Base-by-base conservation (phyloP, 192 early-diverging fungal genomes). In the Rhizophagus clarus region DNA sequence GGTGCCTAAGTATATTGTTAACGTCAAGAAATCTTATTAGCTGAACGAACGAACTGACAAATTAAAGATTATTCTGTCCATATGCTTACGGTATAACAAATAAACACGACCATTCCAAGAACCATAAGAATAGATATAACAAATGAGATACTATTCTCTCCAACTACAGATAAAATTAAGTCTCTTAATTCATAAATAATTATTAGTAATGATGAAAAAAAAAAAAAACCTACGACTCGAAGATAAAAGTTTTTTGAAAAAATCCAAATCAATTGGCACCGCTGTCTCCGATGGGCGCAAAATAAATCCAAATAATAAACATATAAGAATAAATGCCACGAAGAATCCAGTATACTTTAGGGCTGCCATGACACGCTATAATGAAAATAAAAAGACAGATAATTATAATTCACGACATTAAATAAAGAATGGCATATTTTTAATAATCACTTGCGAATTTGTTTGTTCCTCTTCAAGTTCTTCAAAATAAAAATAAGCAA, bases 401-500 rank as follows among this genome's bases (percentile, higher is more conserved):
- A 22, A 34, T 29, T 20, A 69, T 69, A 69, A 34, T 69, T n/a
- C 6, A 40, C 5, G 20, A 17, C 31, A 22, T 70, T 6, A 70
- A n/a, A 9, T 69, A 20, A 56, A 56, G 1, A 56, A 7, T 22
- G 17, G 37, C 37, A 56, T 56, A 56, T 45, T 45, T 45, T 45
- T 22, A 17, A 17, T 22, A 40, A 17, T 56, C 10, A 70, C 68
- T 40, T 70, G 68, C n/a, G 15, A 37, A 40, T n/a, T 70, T 42
- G 82, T 76, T 42, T 84, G 80, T 29, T 84, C 86, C 28, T 89
- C 87, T 29, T 89, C 87, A 11, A 86, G 75, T 45, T 89, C 88
- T 66, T 92, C 91, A 82, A 81, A 92, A 80, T 85, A 92, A 69
- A 90, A 90, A 62, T 92, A 92, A 24, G 87, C 84, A 51, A 92